These are phyloP conservation scores for Jaapia argillacea DNA, from an alignment of 768 basidiomycete genomes.

Conservation along the genomic window DNA sequence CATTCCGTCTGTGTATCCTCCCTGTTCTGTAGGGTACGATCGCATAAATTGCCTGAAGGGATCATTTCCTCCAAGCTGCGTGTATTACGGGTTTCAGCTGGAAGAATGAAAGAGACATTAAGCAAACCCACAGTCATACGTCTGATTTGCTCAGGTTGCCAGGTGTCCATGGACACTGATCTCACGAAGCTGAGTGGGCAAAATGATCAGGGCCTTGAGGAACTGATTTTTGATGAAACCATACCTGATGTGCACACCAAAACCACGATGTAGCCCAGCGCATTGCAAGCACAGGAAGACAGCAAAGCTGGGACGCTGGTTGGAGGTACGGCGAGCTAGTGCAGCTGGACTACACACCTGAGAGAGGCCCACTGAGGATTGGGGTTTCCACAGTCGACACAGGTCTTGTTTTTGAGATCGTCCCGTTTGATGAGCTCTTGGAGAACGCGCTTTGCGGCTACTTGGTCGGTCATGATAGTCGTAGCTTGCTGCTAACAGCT, in stretches of 20 bases:
- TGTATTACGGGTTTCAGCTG: constrained; percentile 1
- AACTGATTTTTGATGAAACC: constrained; percentile 2
- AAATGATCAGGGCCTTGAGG: constrained; percentile 2
- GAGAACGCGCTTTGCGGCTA: constrained; percentile 57
- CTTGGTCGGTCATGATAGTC: constrained; percentile 40
- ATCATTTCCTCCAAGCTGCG: constrained; percentile 79
- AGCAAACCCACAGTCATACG: constrained; percentile 71
- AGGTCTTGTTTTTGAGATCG: constrained; percentile 65
- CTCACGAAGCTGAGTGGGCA: constrained; percentile 63
- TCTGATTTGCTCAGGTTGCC: constrained; percentile 80
- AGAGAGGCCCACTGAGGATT: constrained; percentile 94
- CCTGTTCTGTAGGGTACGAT: constrained; percentile 59
- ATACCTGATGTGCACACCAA: constrained; percentile 88
- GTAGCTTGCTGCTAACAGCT: too few relatives aligned
- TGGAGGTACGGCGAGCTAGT: constrained; percentile 7
- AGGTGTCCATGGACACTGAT: constrained; percentile 94
- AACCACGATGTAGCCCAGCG: constrained; percentile 75
- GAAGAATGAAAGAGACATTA: constrained; percentile 3
- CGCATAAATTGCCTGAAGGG: constrained; percentile 74
- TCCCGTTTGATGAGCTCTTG: constrained; percentile 66
- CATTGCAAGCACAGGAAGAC: constrained; percentile 90
- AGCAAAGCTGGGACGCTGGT: constrained; percentile 51
- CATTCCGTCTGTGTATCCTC: constrained; percentile 57
- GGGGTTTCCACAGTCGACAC: constrained; percentile 79
- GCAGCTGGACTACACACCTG: constrained; percentile 31